Evolutionary conservation across 2,329 filamentous ascomycete species (phyloP), one percentile per base, ranked within the genome.

Genomic region (Fusarium sp.): DNA sequence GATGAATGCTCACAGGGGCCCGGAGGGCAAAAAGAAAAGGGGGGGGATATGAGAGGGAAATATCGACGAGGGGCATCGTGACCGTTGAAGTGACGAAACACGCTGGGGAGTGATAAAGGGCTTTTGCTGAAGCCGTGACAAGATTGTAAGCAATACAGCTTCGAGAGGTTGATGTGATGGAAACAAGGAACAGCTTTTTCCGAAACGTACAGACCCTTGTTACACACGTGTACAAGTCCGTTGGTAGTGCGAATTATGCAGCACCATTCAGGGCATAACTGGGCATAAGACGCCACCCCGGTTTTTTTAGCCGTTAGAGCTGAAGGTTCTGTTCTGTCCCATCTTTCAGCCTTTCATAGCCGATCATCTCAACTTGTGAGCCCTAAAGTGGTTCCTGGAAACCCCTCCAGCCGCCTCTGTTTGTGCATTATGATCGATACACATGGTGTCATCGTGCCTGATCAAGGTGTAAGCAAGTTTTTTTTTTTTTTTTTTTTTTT

Each of bases 171-270:
- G 61, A 66, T 44, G 30, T 55, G 57, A 68, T 59, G 63, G 58
- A 66, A 61, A 60, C 70, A 67, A 60, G 62, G 61, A 73, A 65
- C 31, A 63, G 50, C 61, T 47, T 68, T 57, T 68, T 71, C 61
- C 71, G 75, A 77, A 75, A 76, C 74, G 50, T 65, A 33, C 44
- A 36, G 53, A 65, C 65, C 75, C 70, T 70, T 73, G 71, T 61
- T 56, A 59, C 68, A 77, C 73, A 75, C 75, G 72, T 77, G 73
- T 77, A 65, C 68, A 69, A 51, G 60, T 54, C 69, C 28, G 61
- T 60, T 61, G 45, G 38, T 62, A 62, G 62, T 62, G 61, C 61
- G 35, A 64, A 44, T 71, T 72, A 65, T 72, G 70, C 70, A 68
- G 41, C 54, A 39, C 67, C 70, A 60, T 62, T 45, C 51, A 70